Conservation (phyloP, 2,329 filamentous ascomycete species). For the Apiospora malaysiana region DNA sequence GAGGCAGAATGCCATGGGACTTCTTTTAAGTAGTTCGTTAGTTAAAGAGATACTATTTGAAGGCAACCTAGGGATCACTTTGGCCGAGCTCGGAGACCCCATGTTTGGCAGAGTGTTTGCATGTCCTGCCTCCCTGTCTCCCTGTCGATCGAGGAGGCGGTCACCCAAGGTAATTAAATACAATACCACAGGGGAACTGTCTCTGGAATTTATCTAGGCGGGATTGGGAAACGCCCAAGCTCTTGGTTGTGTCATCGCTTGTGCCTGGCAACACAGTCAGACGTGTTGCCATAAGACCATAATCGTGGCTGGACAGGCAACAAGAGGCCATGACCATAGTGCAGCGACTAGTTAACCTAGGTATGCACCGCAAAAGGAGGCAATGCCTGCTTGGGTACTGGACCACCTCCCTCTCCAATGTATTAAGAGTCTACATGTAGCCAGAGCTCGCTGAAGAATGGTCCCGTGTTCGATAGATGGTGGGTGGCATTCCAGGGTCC, state of each 20-base stretch:
- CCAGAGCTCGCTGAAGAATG: not conserved
- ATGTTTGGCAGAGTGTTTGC: not conserved
- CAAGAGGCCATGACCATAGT: not conserved
- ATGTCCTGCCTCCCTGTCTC: no score
- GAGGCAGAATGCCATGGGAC: not conserved
- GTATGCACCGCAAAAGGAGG: not conserved
- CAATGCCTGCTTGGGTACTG: no score
- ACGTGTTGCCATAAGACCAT: slow-evolving; percentile 9
- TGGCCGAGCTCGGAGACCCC: slow-evolving; percentile 8
- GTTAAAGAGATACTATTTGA: not conserved
- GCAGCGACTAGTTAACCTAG: not conserved
- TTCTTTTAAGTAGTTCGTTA: not conserved
- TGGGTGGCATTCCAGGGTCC: slow-evolving; percentile 12
- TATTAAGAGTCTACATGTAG: not conserved
- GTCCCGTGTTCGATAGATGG: not conserved
- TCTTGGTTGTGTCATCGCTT: not conserved
- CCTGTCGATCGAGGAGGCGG: not conserved
- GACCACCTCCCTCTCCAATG: not conserved
- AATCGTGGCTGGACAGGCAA: not conserved
- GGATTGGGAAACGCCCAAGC: slow-evolving; percentile 6
- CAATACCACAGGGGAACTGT: not conserved
- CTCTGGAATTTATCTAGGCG: not conserved
- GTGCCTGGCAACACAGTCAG: slow-evolving; percentile 14
- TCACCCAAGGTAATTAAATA: not conserved
- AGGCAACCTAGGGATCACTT: not conserved